phyloP scores from a whole-genome alignment of 495 filamentous ascomycete species.

The Penicillium longicatenatum region DNA sequence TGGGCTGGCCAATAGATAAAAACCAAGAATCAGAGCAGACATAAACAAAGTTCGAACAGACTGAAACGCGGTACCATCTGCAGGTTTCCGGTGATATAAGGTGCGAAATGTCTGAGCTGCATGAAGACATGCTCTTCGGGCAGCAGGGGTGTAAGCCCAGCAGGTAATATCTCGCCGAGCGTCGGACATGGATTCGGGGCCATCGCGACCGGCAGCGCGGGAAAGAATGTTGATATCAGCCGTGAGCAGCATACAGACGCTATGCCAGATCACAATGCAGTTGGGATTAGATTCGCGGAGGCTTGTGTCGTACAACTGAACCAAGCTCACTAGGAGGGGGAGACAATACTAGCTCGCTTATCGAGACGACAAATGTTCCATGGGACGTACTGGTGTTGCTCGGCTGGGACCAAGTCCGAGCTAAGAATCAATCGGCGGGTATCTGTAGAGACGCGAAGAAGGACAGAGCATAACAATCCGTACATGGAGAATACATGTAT shows the following conservation, averaged over 20 bases:
- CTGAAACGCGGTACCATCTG: slow-evolving; percentile 18
- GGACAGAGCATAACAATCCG: slow-evolving; percentile 12
- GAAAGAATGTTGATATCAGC: slow-evolving; percentile 8
- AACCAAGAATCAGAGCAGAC: slow-evolving; percentile 11
- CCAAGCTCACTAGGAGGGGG: not conserved
- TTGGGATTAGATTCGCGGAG: slow-evolving; percentile 13
- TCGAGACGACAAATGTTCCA: slow-evolving; percentile 10
- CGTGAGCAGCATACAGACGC: slow-evolving; percentile 9
- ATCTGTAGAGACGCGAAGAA: slow-evolving; percentile 12
- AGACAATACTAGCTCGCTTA: slow-evolving; percentile 9
- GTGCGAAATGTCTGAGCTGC: slow-evolving; percentile 14
- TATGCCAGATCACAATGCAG: slow-evolving; percentile 19
- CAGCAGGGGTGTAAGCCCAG: slow-evolving; percentile 7
- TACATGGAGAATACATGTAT: slow-evolving; percentile 14
- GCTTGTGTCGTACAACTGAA: slow-evolving; percentile 5
- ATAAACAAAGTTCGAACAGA: slow-evolving; percentile 15
- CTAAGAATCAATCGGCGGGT: slow-evolving; percentile 7
- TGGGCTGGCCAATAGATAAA: slow-evolving; percentile 5
- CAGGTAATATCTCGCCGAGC: slow-evolving; percentile 1
- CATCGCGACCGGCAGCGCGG: slow-evolving; percentile 14
- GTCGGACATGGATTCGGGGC: not conserved
- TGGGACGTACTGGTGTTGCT: slow-evolving; percentile 7
- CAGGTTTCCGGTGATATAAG: slow-evolving; percentile 15
- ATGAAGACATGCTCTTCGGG: slow-evolving; percentile 16
- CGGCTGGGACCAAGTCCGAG: slow-evolving; percentile 4